Percentiles rank a stretch among this genome's conserved stretches.
Conservation (phyloP, 306 rosid species). For the Casuarina cunninghamiana region DNA sequence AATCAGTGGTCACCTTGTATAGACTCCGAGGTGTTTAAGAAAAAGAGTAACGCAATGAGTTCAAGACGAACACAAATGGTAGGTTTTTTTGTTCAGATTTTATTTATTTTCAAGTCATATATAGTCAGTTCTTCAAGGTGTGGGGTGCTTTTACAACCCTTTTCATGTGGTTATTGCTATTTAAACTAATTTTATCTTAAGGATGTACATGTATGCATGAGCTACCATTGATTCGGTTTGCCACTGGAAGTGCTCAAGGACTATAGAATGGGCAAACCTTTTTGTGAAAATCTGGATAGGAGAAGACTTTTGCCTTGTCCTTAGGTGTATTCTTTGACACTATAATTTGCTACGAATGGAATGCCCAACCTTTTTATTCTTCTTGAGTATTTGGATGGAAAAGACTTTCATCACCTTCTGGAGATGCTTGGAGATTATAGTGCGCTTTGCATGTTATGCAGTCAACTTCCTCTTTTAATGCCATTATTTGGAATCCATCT, state of each 20-base stretch:
- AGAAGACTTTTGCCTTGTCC: not conserved
- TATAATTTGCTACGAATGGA: not conserved
- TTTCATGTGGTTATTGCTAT: slow-evolving; percentile 33
- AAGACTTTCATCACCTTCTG: not conserved
- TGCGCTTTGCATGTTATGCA: not conserved
- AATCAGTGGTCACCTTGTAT: slow-evolving; percentile 21
- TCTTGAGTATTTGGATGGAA: slow-evolving; percentile 2
- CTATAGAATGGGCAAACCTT: slow-evolving; percentile 14
- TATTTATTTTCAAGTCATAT: slow-evolving; percentile 36
- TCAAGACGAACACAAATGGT: slow-evolving; percentile 34
- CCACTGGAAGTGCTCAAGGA: slow-evolving; percentile 23
- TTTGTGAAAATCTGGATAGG: slow-evolving; percentile 19
- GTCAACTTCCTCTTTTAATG: not conserved
- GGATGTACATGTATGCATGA: slow-evolving; percentile 46
- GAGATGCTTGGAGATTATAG: not conserved
- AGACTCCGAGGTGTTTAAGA: slow-evolving; percentile 35
- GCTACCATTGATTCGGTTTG: slow-evolving; percentile 29
- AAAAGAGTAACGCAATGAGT: slow-evolving; percentile 25
- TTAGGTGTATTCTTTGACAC: not conserved
- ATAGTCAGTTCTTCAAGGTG: slow-evolving; percentile 43
- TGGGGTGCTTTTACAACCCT: slow-evolving; percentile 49
- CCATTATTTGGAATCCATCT: not conserved
- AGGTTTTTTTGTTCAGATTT: slow-evolving; percentile 28
- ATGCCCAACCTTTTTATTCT: not conserved
- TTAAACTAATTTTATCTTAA: slow-evolving; percentile 37